These are phyloP conservation scores for Martensiomyces pterosporus DNA, from an alignment of 192 early-diverging fungal genomes.

Conservation along the genomic window DNA sequence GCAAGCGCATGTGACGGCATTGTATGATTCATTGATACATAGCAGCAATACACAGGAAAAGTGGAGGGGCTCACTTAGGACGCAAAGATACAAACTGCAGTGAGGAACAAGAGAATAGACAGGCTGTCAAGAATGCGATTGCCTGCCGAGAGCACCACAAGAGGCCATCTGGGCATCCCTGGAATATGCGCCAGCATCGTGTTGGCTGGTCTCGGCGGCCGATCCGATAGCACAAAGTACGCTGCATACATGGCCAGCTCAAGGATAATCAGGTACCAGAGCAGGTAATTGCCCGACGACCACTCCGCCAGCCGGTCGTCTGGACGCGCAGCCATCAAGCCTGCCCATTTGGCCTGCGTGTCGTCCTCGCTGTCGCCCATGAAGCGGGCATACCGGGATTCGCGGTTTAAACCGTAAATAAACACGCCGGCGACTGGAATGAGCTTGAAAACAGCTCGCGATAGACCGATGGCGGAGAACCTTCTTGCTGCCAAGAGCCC, in stretches of 20 bases:
- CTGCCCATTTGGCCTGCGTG: conserved; percentile 28
- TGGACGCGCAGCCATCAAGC: conserved; percentile 25
- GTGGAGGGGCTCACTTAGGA: neutral
- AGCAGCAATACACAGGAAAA: neutral
- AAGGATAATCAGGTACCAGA: conserved; percentile 30
- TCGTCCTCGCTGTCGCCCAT: conserved; percentile 27
- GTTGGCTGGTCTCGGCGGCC: conserved; percentile 5
- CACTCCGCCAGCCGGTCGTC: conserved; percentile 37
- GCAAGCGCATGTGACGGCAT: no score
- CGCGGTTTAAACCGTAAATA: conserved; percentile 33
- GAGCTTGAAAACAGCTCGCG: conserved; percentile 18
- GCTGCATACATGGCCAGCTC: conserved; percentile 23
- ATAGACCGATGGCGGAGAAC: conserved; percentile 34
- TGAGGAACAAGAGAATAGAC: conserved; percentile 29
- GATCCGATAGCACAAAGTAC: conserved; percentile 13
- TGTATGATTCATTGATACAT: neutral
- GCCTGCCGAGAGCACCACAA: conserved; percentile 15
- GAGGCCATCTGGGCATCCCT: conserved; percentile 20
- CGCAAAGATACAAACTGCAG: conserved; percentile 10
- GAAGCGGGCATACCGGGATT: conserved; percentile 25
- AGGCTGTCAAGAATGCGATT: conserved; percentile 30
- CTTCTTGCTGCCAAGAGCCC: conserved; percentile 3
- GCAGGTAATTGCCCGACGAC: conserved; percentile 24
- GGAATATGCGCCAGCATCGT: conserved; percentile 16
- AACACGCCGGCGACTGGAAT: conserved; percentile 27